Evolutionary conservation across 768 basidiomycete genomes (phyloP).

Genomic region (Kwoniella shandongensis): DNA sequence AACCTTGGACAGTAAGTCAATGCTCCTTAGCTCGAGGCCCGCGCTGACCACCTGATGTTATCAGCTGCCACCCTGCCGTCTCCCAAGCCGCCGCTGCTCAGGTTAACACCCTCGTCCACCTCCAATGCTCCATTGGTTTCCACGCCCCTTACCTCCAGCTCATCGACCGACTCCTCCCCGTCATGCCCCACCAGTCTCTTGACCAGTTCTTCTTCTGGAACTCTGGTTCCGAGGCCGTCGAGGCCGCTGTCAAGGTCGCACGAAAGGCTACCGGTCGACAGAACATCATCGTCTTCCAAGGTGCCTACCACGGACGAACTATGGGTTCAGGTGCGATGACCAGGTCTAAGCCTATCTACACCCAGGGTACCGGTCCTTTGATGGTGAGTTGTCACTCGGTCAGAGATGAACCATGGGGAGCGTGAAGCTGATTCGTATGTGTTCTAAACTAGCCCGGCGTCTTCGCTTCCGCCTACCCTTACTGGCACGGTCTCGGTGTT

Average conservation of each 20-base stretch:
- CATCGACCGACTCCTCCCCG: slow-evolving; percentile 76
- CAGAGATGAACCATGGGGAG: slow-evolving; percentile 58
- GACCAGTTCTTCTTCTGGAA: slow-evolving; percentile 98
- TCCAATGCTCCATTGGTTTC: slow-evolving; percentile 73
- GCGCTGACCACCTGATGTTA: not conserved
- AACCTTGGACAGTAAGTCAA: slow-evolving; percentile 68
- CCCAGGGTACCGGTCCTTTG: slow-evolving; percentile 70
- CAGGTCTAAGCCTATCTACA: slow-evolving; percentile 90
- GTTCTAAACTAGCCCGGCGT: slow-evolving; percentile 53
- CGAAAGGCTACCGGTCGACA: slow-evolving; percentile 73
- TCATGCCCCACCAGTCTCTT: slow-evolving; percentile 86
- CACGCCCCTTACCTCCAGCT: slow-evolving; percentile 82
- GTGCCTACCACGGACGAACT: slow-evolving; percentile 87
- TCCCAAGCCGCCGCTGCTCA: slow-evolving; percentile 43
- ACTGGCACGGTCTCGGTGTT: slow-evolving; percentile 80
- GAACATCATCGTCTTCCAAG: slow-evolving; percentile 90
- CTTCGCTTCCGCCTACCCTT: slow-evolving; percentile 79
- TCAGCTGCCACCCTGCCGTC: slow-evolving; percentile 47
- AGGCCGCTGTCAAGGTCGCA: slow-evolving; percentile 85
- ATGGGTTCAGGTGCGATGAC: slow-evolving; percentile 91
- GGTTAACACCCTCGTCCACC: slow-evolving; percentile 43
- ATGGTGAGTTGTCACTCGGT: slow-evolving; percentile 64
- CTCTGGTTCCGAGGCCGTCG: slow-evolving; percentile 90
- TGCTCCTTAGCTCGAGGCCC: not conserved
- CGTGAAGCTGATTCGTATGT: not conserved